Base-by-base conservation (phyloP, 495 filamentous ascomycete genomes). In the Jackrogersella minutella region DNA sequence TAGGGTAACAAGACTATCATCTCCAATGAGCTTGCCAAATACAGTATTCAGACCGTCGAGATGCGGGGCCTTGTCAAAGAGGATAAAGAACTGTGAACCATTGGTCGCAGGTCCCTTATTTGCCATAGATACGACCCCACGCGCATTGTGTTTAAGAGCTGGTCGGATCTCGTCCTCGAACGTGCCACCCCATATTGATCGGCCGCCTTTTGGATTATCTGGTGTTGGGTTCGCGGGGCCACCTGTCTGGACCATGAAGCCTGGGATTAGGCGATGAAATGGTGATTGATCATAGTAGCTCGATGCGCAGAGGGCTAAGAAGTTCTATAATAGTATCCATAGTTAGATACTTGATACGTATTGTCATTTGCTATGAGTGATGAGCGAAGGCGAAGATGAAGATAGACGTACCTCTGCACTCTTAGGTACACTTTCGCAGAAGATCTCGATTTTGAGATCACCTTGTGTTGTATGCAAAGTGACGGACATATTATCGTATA, bases 91-190 rank as follows among this genome's bases (percentile, higher is more conserved):
- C 79, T 99, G 95, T 64, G 90, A 93, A 13, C 92, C 94, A 76
- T 99, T 99, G 41, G 93, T 93, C 7, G 84, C 84, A 2, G 90
- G 82, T 2, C 90, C 89, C 69, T 91, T 92, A 70, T 97, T 96
- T n/a, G 95, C 95, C 95, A 99, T 96, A 41, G 88, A 90, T 11
- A 96, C 83, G 39, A 97, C 86, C 16, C 95, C 95, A 26, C 95
- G 87, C 58, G 88, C 86, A 76, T 94, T 93, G 77, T 98, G 96
- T 54, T 87, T 83, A 28, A 99, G 79, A 0, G 92, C 83, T 0
- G 95, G 91, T 24, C 89, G 86, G 68, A 97, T 95, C 80, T 99
- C 95, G 78, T 98, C 96, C 66, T 95, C 93, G 73, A 99, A 91
- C 10, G 87, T 83, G 3, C 82, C 84, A 70, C 91, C 91, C 82